Conservation (phyloP, 176 grass and related monocot genomes). For the Triticum turgidum region DNA sequence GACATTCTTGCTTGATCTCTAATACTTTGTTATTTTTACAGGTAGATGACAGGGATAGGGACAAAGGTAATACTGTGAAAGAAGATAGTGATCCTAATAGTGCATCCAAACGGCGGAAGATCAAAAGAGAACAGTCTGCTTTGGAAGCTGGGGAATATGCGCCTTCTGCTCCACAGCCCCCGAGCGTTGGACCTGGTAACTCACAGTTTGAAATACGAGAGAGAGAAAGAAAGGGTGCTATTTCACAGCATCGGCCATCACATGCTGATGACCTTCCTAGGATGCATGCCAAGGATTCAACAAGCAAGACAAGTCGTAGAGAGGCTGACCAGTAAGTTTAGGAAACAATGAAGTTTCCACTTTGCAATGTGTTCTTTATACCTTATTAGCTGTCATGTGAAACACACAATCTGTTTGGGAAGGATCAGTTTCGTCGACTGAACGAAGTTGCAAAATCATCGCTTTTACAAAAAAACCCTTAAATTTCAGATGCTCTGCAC, state of each 20-base stretch:
- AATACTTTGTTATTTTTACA: slow-evolving; percentile 35
- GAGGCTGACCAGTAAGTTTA: slow-evolving; percentile 90
- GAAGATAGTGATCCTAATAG: slow-evolving; percentile 76
- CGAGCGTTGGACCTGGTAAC: slow-evolving; percentile 43
- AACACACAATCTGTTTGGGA: neutral
- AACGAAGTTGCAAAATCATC: neutral
- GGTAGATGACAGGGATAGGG: slow-evolving; percentile 86
- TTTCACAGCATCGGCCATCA: slow-evolving; percentile 63
- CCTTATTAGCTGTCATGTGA: neutral
- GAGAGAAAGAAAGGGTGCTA: slow-evolving; percentile 75
- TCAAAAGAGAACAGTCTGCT: slow-evolving; percentile 73
- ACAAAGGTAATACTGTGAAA: slow-evolving; percentile 64
- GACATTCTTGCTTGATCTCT: slow-evolving; percentile 15
- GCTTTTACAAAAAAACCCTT: neutral
- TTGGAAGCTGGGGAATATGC: slow-evolving; percentile 81
- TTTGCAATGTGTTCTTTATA: neutral
- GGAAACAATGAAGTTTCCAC: slow-evolving; percentile 14
- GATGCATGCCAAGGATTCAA: slow-evolving; percentile 74
- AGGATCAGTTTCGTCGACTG: neutral
- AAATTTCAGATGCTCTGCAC: neutral
- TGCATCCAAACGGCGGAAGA: slow-evolving; percentile 69
- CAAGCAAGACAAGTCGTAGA: slow-evolving; percentile 81
- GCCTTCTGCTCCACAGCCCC: slow-evolving; percentile 54
- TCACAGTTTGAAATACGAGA: slow-evolving; percentile 63
- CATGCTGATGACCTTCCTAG: slow-evolving; percentile 76